A percentile compares a stretch with the other conserved stretches of the same genome.
phyloP scores from a whole-genome alignment of 148 eudicot species.

The Salicornia ramosissima region DNA sequence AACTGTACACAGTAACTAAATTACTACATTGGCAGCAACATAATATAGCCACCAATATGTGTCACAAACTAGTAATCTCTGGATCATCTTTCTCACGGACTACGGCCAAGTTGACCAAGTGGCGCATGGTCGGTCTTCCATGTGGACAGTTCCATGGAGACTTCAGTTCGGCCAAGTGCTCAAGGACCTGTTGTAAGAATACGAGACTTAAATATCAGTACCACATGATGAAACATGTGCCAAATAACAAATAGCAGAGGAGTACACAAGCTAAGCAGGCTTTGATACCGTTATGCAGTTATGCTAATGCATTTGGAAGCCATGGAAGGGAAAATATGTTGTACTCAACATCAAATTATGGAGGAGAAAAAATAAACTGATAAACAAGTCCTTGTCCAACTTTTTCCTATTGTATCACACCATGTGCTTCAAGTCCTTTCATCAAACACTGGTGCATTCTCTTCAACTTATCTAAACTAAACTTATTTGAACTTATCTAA shows the following conservation, averaged over 20 bases:
- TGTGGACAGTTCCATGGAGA: conserved; percentile 99
- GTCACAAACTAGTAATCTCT: conserved; percentile 13
- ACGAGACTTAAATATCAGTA: conserved; percentile 3
- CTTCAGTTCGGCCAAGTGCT: conserved; percentile 70
- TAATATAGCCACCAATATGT: neutral
- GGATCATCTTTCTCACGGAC: conserved; percentile 26
- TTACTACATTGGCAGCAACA: neutral
- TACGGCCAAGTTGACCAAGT: conserved; percentile 63
- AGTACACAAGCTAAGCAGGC: neutral
- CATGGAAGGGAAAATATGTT: neutral
- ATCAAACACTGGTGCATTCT: too few species aligned
- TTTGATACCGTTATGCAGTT: neutral
- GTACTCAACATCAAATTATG: neutral
- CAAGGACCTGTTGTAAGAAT: conserved; percentile 52
- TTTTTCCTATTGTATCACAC: too few species aligned
- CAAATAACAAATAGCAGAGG: neutral
- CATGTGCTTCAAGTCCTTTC: too few species aligned
- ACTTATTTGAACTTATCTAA: too few species aligned
- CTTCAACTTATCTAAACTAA: too few species aligned
- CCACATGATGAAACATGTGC: neutral
- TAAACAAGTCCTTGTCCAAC: too few species aligned
- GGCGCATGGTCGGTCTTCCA: conserved; percentile 99
- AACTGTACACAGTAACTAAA: neutral
- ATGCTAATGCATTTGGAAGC: neutral
- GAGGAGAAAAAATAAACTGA: neutral